Conservation (phyloP, 257 asterid genomes). For the Solanum peruvianum region DNA sequence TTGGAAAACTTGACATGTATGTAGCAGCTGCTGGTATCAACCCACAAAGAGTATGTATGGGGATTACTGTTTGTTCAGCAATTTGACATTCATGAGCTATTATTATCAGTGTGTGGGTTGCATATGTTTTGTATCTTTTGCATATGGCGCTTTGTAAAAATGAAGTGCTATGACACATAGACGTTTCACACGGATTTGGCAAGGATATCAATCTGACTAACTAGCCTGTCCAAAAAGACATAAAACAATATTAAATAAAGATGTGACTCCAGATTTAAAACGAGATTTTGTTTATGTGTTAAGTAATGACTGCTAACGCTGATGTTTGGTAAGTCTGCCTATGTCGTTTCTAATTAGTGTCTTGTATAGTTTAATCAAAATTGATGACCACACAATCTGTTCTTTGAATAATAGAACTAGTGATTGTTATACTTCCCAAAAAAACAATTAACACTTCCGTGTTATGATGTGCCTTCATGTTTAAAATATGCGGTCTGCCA, state of each 20-base stretch:
- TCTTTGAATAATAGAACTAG: not conserved
- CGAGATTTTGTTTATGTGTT: not conserved
- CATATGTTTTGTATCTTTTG: not conserved
- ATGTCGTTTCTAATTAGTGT: not conserved
- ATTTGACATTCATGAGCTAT: not conserved
- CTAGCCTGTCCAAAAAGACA: not conserved
- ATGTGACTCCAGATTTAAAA: not conserved
- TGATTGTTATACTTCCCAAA: not conserved
- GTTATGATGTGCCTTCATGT: not conserved
- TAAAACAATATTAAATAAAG: not conserved
- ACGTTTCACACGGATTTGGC: not conserved
- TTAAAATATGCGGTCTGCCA: not conserved
- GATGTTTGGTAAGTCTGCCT: not conserved
- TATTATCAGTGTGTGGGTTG: not conserved
- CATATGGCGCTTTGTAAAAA: not conserved
- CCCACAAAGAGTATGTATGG: conserved; percentile 78
- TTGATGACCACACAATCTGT: not conserved
- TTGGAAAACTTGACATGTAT: conserved; percentile 98
- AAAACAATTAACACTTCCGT: not conserved
- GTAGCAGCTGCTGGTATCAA: conserved; percentile 99
- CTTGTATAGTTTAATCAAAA: not conserved
- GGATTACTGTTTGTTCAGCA: not conserved
- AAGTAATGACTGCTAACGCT: not conserved
- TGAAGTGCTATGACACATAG: not conserved
- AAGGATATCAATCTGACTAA: not conserved